Evolutionary conservation across 768 basidiomycete species (phyloP), one percentile per base, ranked within the genome.

Genomic region (Mycena maculata): DNA sequence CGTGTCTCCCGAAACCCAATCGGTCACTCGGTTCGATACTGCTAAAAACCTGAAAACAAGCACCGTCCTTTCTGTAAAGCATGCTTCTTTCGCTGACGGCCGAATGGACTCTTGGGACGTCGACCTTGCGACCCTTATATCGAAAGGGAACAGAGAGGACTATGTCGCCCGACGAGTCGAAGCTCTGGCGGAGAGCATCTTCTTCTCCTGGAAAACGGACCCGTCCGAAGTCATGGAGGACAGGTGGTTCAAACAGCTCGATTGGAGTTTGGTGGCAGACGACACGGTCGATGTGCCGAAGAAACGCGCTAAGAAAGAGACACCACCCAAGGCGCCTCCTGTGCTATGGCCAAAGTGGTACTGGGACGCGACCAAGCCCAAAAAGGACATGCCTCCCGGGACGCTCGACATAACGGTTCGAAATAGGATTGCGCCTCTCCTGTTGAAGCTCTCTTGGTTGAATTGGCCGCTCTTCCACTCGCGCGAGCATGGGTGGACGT

Each of bases 261-360:
- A 94, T 63, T 95, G 93, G 94, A 85, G 76, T 23, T 73, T 73
- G 13, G 78, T 80, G 25, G 30, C 38, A 9, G 60, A 49, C n/a
- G 57, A 48, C 10, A 41, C 57, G n/a, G 47, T n/a, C 57, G 55
- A 54, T 23, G 20, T 41, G 54, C 39, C 56, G 60, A 54, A 70
- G 63, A 83, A 82, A 39, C 57, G 69, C 25, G 36, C 48, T 6
- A 69, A 73, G 41, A 81, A 80, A 50, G 54, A 72, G 1, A 83
- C 81, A 59, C 76, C 77, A 12, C 47, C 70, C 16, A 86, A 85
- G 70, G 80, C 81, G 4, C 84, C 84, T 13, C 80, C 85, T 0
- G 84, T 90, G 0, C 60, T 83, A n/a, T 98, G 96, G 95, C 97
- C 96, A 1, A 93, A 94, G 76, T 99, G 98, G 98, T 99, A 94